These are phyloP conservation scores for Lotmaria passim DNA, from an alignment of 208 protist species.

Conservation along the genomic window DNA sequence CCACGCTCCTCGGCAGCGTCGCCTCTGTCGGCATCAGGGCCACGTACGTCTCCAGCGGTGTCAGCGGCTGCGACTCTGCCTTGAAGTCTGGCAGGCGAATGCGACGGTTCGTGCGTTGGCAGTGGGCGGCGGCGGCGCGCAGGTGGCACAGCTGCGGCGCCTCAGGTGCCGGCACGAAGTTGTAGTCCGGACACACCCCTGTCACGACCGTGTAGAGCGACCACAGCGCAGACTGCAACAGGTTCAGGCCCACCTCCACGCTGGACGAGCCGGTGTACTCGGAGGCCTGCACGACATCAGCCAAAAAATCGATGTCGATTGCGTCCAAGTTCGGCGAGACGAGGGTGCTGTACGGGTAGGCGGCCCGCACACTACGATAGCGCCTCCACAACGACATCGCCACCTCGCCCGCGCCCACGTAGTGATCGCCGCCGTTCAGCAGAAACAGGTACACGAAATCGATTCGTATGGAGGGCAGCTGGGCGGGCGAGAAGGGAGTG, in stretches of 20 bases:
- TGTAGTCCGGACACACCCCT: slow-evolving; percentile 77
- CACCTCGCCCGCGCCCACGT: slow-evolving; percentile 81
- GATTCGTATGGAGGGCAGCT: slow-evolving; percentile 76
- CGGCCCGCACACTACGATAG: slow-evolving; percentile 72
- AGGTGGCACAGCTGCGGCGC: slow-evolving; percentile 71
- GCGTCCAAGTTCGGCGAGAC: slow-evolving; percentile 49
- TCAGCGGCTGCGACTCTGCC: slow-evolving; percentile 50
- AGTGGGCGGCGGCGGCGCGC: slow-evolving; percentile 59
- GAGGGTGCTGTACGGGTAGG: slow-evolving; percentile 55
- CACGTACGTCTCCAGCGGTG: slow-evolving; percentile 80
- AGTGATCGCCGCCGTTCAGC: slow-evolving; percentile 89
- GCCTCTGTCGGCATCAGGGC: slow-evolving; percentile 85
- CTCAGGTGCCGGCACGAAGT: slow-evolving; percentile 36
- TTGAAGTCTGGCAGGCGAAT: slow-evolving; percentile 18
- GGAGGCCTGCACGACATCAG: slow-evolving; percentile 64
- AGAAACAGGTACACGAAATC: slow-evolving; percentile 89
- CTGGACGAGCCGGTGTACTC: slow-evolving; percentile 64
- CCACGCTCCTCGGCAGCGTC: slow-evolving; percentile 56
- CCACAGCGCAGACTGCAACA: slow-evolving; percentile 80
- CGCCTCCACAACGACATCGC: slow-evolving; percentile 75
- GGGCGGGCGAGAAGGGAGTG: slow-evolving; percentile 37
- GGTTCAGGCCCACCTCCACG: slow-evolving; percentile 44
- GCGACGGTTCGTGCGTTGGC: slow-evolving; percentile 32
- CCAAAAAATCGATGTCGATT: slow-evolving; percentile 69
- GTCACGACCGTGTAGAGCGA: slow-evolving; percentile 57